phyloP scores from a whole-genome alignment of 148 eudicot genomes.

The Dysphania ambrosioides region DNA sequence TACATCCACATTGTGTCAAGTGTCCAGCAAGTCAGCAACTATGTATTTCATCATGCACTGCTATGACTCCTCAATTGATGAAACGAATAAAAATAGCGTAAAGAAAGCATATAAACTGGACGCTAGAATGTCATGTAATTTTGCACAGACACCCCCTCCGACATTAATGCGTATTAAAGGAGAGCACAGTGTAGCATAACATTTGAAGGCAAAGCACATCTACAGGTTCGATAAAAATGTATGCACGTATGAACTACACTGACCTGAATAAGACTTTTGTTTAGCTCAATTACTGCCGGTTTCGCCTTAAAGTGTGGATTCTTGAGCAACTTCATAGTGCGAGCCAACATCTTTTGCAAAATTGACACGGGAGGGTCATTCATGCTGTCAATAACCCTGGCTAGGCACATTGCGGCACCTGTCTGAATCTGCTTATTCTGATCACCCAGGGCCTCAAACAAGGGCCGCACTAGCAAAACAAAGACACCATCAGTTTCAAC shows the following conservation, averaged over 20 bases:
- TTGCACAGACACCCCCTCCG: not conserved
- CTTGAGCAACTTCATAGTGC: conserved; percentile 69
- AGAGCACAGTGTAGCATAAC: not conserved
- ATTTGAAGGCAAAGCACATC: not conserved
- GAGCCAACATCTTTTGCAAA: conserved; percentile 65
- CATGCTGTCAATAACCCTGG: conserved; percentile 64
- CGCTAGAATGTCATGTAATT: not conserved
- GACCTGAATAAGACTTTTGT: conserved; percentile 81
- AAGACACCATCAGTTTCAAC: conserved; percentile 44
- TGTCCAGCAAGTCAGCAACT: not conserved
- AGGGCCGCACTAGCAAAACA: conserved; percentile 63
- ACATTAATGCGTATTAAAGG: not conserved
- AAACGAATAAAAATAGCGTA: not conserved
- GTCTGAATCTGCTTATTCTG: conserved; percentile 77
- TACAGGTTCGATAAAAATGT: not conserved
- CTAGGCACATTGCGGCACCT: conserved; percentile 78
- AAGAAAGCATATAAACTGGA: not conserved
- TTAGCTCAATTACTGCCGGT: conserved; percentile 74
- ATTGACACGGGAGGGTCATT: conserved; percentile 56
- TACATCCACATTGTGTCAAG: not conserved
- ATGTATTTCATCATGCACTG: not conserved
- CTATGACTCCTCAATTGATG: conserved; percentile 2
- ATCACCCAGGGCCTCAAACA: conserved; percentile 83
- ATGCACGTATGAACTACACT: conserved; percentile 16
- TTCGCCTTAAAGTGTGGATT: conserved; percentile 83